A percentile compares a stretch with the other conserved stretches of the same genome.
phyloP scores from a whole-genome alignment of 768 basidiomycete species.

The Termitomyces eurrhizus region DNA sequence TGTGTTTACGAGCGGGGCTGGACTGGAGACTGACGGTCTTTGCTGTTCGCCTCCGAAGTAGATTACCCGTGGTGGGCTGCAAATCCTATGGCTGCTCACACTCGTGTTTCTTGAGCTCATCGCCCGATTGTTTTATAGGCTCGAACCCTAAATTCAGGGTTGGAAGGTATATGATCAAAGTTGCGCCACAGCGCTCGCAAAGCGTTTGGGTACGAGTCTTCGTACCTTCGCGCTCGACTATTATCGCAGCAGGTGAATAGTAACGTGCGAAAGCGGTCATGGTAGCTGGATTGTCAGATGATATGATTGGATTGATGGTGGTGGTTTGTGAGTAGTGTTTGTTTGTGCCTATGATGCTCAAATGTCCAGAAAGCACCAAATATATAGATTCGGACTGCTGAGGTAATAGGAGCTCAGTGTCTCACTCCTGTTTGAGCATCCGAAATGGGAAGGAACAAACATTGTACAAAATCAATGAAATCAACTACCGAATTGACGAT shows the following conservation, averaged over 20 bases:
- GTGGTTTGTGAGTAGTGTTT: neutral
- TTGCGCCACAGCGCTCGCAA: neutral
- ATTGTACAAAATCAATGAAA: neutral
- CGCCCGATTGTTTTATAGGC: neutral
- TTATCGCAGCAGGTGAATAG: neutral
- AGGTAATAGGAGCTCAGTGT: neutral
- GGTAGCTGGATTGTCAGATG: neutral
- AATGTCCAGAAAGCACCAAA: neutral
- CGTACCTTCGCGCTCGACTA: neutral
- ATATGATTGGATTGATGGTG: neutral
- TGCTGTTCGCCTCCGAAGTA: neutral
- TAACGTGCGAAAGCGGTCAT: no score
- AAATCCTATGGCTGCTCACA: neutral
- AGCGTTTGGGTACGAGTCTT: neutral
- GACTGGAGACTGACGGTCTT: neutral
- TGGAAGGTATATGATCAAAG: neutral
- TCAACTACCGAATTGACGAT: neutral
- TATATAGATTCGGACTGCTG: neutral
- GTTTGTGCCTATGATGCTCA: neutral
- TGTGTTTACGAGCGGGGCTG: neutral
- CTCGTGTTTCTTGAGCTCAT: neutral
- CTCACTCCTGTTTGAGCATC: neutral
- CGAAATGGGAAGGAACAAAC: neutral
- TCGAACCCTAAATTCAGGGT: neutral
- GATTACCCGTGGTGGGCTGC: neutral